Percentiles rank a stretch among this genome's conserved stretches.
Evolutionary conservation across 176 grass and related monocot species (phyloP).

Genomic region (Dactylis glomerata): DNA sequence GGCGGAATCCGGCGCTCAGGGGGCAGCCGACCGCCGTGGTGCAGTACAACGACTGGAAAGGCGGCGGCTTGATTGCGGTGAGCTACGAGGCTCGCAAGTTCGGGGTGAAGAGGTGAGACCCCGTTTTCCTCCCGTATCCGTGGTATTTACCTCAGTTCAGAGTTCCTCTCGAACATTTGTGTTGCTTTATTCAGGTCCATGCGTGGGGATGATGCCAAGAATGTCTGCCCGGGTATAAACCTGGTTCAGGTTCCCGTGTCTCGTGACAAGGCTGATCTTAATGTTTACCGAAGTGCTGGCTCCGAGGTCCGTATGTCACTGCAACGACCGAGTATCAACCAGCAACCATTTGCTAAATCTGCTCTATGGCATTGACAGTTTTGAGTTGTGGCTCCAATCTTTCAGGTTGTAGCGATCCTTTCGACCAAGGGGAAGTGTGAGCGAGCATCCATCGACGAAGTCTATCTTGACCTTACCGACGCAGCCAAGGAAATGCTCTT

Average conservation of each 20-base stretch:
- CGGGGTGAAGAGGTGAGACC: conserved; percentile 67
- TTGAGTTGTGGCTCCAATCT: not conserved
- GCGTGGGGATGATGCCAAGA: conserved; percentile 89
- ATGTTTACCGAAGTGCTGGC: conserved; percentile 69
- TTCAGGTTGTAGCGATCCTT: conserved; percentile 78
- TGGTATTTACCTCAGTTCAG: not conserved
- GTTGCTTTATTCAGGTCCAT: conserved; percentile 57
- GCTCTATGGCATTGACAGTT: not conserved
- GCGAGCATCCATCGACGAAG: conserved; percentile 92
- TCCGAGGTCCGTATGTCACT: conserved; percentile 48
- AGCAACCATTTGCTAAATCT: not conserved
- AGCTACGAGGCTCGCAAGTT: conserved; percentile 93
- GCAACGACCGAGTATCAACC: not conserved
- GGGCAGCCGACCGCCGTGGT: conserved; percentile 90
- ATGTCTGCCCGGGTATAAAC: conserved; percentile 66
- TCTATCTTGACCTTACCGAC: conserved; percentile 95
- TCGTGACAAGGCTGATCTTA: conserved; percentile 88
- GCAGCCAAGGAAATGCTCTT: conserved; percentile 73
- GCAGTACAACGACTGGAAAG: conserved; percentile 96
- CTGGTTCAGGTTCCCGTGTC: conserved; percentile 90
- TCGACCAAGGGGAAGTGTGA: conserved; percentile 83
- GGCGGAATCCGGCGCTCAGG: conserved; percentile 64
- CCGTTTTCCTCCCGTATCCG: not conserved
- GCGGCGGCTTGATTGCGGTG: conserved; percentile 80
- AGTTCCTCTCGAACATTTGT: not conserved